phyloP scores from a whole-genome alignment of 2,329 filamentous ascomycete genomes.

The Huntiella bhutanensis region DNA sequence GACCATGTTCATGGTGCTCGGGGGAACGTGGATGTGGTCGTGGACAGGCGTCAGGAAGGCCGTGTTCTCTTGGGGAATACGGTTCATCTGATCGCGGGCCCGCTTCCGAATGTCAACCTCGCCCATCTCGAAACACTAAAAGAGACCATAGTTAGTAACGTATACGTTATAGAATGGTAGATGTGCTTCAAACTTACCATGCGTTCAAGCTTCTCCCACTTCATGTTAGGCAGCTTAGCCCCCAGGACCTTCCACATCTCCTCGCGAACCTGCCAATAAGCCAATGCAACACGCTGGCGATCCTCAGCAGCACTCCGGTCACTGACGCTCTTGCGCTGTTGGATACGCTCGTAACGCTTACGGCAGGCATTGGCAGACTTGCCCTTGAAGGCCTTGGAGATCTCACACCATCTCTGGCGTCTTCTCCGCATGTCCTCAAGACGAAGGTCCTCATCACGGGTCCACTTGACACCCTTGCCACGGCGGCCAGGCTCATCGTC shows the following conservation, averaged over 20 bases:
- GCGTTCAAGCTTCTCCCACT: constrained; percentile 51
- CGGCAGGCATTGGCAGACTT: constrained; percentile 75
- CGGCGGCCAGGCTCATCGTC: constrained; percentile 5
- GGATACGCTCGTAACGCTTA: constrained; percentile 69
- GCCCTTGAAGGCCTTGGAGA: constrained; percentile 40
- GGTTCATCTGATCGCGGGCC: constrained; percentile 5
- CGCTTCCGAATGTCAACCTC: constrained; percentile 10
- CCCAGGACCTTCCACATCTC: constrained; percentile 68
- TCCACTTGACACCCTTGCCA: constrained; percentile 56
- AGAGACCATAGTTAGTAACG: neutral
- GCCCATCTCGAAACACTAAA: constrained; percentile 11
- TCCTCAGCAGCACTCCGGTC: constrained; percentile 34
- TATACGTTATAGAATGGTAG: neutral
- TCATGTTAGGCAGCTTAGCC: constrained; percentile 51
- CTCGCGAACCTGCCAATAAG: constrained; percentile 62
- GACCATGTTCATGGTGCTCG: constrained; percentile 5
- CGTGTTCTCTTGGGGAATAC: neutral
- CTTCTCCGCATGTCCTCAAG: constrained; percentile 8
- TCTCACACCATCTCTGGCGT: constrained; percentile 9
- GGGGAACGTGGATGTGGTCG: neutral
- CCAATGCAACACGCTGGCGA: constrained; percentile 44
- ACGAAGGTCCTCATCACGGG: constrained; percentile 44
- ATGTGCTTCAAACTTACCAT: constrained; percentile 27
- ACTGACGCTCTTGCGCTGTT: constrained; percentile 44
- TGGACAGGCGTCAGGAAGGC: neutral